Base-by-base conservation (phyloP, 306 rosid species). In the Alnus glutinosa region DNA sequence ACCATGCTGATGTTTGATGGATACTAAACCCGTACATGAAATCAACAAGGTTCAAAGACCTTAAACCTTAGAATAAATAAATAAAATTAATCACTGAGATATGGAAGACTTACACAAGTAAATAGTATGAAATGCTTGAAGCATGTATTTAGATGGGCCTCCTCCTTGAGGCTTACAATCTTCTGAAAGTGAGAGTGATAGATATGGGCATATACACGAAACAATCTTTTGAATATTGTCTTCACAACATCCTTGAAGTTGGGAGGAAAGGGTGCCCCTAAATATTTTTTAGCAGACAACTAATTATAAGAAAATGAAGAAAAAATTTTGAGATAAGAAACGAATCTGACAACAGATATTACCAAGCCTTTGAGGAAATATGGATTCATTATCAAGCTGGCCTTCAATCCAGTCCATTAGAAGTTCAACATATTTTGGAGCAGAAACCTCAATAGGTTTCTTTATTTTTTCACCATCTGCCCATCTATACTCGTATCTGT, bases 61-160 rank as follows among this genome's bases (percentile, higher is more conserved):
- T 71, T 57, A 77, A 48, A 71, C 42, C 10, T 23, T 51, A 77
- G 12, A 39, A 30, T 36, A 23, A 23, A 23, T 57, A 59, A 34
- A n/a, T 6, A 34, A 18, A 64, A 10, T 44, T 37, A 75, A 51
- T 4, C 12, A 13, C 12, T 8, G 10, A 50, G 72, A 47, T 54
- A 63, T 34, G 61, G 37, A 55, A 73, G 78, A 83, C 99, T 96
- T 90, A 93, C 97, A 82, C 92, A 90, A 78, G 99, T 96, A 78
- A 96, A 96, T 73, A 96, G 96, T 79, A 96, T 96, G 87, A 96
- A 96, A 93, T 93, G 99, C 96, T 96, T 96, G 94, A 96, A 96
- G 96, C 99, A 96, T 58, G 99, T 96, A 82, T 96, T 93, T 50
- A 96, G 83, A 90, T 96, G 98, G 76, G 99, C 99, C 91, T 96